Percentiles rank a stretch among this genome's conserved stretches.
Evolutionary conservation across 2,329 filamentous ascomycete genomes (phyloP).

Genomic region (Claviceps sp.): DNA sequence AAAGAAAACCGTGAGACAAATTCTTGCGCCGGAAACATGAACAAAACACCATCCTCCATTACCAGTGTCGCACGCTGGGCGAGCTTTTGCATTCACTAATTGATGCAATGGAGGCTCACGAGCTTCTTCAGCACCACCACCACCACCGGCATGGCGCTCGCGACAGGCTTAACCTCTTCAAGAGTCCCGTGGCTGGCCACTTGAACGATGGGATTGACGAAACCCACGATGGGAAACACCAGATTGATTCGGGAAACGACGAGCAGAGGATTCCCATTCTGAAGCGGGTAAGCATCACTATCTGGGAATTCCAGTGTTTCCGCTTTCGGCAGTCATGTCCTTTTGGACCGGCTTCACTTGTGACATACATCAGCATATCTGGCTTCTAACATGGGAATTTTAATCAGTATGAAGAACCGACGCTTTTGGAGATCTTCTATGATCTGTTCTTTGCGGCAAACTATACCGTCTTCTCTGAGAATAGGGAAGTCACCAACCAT

Average conservation of each 20-base stretch:
- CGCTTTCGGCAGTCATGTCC: not conserved
- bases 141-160: constrained; percentile 2
- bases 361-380: not conserved
- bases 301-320: not conserved
- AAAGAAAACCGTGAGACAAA: not conserved
- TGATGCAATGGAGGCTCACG: not conserved
- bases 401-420: constrained; percentile 21
- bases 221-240: not conserved
- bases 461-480: constrained; percentile 41
- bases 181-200: constrained; percentile 15
- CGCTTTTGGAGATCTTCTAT: constrained; percentile 24
- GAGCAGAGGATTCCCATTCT: not conserved
- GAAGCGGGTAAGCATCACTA: not conserved
- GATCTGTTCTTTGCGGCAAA: constrained; percentile 41
- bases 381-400: not conserved
- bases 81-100: not conserved
- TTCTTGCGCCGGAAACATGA: no score
- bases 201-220: not conserved
- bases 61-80: no score
- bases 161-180: constrained; percentile 19
- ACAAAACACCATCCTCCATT: no score
- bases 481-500: constrained; percentile 18
- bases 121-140: not conserved
- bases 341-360: not conserved
- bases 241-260: not conserved